Base-by-base conservation (phyloP, 305 asterid species). In the Vinca major region DNA sequence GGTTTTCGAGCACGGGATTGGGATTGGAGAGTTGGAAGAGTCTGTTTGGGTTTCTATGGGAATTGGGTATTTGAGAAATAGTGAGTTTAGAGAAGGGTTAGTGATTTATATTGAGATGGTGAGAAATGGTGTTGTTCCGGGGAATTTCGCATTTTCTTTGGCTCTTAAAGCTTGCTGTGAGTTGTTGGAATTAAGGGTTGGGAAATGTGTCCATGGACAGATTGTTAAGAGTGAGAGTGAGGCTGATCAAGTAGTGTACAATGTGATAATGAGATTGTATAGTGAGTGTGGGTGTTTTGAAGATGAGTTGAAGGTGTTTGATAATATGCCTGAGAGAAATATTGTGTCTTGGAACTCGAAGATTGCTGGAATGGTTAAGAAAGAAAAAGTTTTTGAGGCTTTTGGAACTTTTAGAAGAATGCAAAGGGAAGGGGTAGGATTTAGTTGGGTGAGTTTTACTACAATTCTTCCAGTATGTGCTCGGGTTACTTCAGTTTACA, bases 241-340 rank as follows among this genome's bases (percentile, higher is more conserved):
- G 41, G 70, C 83, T 67, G 87, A 85, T 77, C 87, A 83, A 67
- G 87, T 85, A 70, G 87, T 80, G 69, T 73, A 77, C 63, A 77
- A 80, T 82, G 81, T 80, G 40, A 72, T 85, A 13, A 72, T 85
- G 81, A 75, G 76, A 62, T 52, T 82, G 64, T 85, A 85, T 63
- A 65, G 60, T 0, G 82, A 79, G 54, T 79, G 81, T 49, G 86
- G 86, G 50, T 65, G 74, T 57, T 81, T 69, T 64, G 78, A 75
- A 1, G 85, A 74, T 40, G 80, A 67, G 13, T 11, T 76, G 13
- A 71, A 64, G 71, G 64, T 84, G 82, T 86, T 86, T 69, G 87
- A 84, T 53, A 71, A 71, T 43, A 86, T 86, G 89, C 85, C 89
- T 16, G 75, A 66, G n/a, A 74, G 87, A 79, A 75, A 86, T 80